Percentiles rank a stretch among this genome's conserved stretches.
These are phyloP conservation scores for Oxytropis ochrocephala DNA, from an alignment of 306 rosid species.

Conservation along the genomic window DNA sequence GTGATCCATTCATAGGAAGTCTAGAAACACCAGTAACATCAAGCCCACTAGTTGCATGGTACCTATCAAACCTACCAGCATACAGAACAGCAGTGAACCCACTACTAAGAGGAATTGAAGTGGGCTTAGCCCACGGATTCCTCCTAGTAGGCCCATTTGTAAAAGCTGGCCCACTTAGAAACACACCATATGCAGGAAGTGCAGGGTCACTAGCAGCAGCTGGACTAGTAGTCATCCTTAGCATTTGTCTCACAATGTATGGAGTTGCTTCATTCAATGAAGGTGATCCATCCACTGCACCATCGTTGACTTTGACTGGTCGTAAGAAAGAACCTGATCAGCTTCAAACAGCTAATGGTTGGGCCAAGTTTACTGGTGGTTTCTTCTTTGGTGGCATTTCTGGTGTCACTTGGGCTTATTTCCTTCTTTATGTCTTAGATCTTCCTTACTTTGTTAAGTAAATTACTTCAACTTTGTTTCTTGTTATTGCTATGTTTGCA, in stretches of 20 bases:
- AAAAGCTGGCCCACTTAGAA: slow-evolving; percentile 79
- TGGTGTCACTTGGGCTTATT: slow-evolving; percentile 88
- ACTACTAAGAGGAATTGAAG: slow-evolving; percentile 77
- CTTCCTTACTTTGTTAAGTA: slow-evolving; percentile 84
- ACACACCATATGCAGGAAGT: slow-evolving; percentile 55
- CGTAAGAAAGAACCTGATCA: slow-evolving; percentile 85
- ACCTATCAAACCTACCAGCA: slow-evolving; percentile 91
- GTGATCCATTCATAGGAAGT: slow-evolving; percentile 98
- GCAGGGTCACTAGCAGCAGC: slow-evolving; percentile 90
- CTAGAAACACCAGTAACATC: slow-evolving; percentile 95
- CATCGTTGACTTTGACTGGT: slow-evolving; percentile 72
- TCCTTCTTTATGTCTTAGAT: slow-evolving; percentile 64
- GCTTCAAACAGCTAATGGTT: slow-evolving; percentile 88
- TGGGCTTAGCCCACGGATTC: slow-evolving; percentile 87
- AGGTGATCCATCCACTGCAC: slow-evolving; percentile 88
- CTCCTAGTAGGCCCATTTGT: slow-evolving; percentile 92
- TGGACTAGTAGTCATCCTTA: slow-evolving; percentile 80
- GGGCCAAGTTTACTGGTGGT: slow-evolving; percentile 95
- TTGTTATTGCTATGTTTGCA: neutral
- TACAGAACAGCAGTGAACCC: slow-evolving; percentile 93
- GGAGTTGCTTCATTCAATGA: slow-evolving; percentile 83
- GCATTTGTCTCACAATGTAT: slow-evolving; percentile 67
- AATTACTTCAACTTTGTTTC: neutral
- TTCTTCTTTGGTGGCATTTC: slow-evolving; percentile 97
- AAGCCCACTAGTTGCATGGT: slow-evolving; percentile 93